Base-by-base conservation (phyloP, 768 basidiomycete species). In the Cystoderma amianthinum region DNA sequence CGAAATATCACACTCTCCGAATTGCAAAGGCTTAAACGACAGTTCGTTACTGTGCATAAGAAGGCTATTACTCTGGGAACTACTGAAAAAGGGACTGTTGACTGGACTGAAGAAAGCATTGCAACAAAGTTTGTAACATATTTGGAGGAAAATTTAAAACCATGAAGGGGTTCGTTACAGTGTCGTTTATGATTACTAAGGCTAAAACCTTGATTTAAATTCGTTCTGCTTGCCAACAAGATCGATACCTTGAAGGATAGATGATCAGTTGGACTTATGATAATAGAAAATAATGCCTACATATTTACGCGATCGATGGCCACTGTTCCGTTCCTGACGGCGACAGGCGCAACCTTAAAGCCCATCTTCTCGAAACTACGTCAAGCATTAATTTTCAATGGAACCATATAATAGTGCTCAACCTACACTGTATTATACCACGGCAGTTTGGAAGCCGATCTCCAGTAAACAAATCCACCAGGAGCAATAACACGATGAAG, bases 1-100 rank as follows among this genome's bases (percentile, higher is more conserved):
- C 80, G 88, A 4, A 72, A 71, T 44, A 48, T 96, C 20, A 91
- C 92, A 25, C 69, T 97, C 4, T 81, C 87, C 0, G 91, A 95
- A 62, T 68, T 96, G 42, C 93, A 95, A 58, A 72, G 94, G 20
- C 63, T 85, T 32, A 97, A 95, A 58, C 72, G 94, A 32, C 93
- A 97, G 58, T 98, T 95, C 54, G 85, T 95, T 22, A 77, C 78
- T 3, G 72, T 89, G 23, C 92, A 97, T 58, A 90, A 86, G 57
- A 92, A 90, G 51, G 90, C 89, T 5, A 82, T 91, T 43, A 88
- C 83, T 2, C 73, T 89, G 5, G 88, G 88, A 11, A 81, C 82
- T 12, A 85, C 78, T 4, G 88, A 89, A 52, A 80, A 79, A 48
- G 88, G 88, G 0, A 56, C 56, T 13, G 80, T 92, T 20, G 80